Evolutionary conservation across 1,284 basidiomycete species (phyloP).

Genomic region (Leucoagaricus sp.): DNA sequence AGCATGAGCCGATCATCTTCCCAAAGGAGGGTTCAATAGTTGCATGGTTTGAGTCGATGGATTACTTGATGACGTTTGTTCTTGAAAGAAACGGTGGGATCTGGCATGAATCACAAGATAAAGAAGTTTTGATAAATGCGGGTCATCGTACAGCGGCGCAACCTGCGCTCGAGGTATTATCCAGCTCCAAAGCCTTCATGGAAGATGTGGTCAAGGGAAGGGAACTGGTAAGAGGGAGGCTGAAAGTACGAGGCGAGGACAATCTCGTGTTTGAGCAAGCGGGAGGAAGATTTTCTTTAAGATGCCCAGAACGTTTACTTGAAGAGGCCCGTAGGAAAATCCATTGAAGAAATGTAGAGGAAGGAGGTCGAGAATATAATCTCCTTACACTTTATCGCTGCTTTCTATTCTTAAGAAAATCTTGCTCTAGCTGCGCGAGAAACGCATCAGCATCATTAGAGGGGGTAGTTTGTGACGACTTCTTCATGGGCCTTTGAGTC

Average conservation of each 20-base stretch:
- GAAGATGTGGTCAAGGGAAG: conserved; percentile 43
- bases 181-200: conserved; percentile 44
- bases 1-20: conserved; percentile 54
- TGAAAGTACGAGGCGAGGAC: conserved; percentile 37
- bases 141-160: conserved; percentile 47
- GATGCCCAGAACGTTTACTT: conserved; percentile 52
- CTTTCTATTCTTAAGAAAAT: conserved; percentile 32
- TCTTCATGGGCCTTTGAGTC: conserved; percentile 19
- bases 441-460: conserved; percentile 58
- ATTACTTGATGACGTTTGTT: conserved; percentile 43
- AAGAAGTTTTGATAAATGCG: conserved; percentile 44
- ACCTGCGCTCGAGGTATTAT: conserved; percentile 46
- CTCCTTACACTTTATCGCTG: conserved; percentile 9
- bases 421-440: conserved; percentile 58
- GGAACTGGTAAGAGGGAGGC: conserved; percentile 37
- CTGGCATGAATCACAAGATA: not conserved
- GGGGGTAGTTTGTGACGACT: conserved; percentile 26
- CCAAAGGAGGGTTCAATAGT: conserved; percentile 51
- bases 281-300: conserved; percentile 44
- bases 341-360: not conserved
- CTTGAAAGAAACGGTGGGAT: conserved; percentile 21
- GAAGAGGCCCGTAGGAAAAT: conserved; percentile 32
- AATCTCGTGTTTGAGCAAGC: conserved; percentile 45
- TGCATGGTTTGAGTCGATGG: conserved; percentile 46
- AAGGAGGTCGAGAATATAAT: not conserved